Percentiles rank a stretch among this genome's conserved stretches.
phyloP scores from a whole-genome alignment of 1,284 basidiomycete genomes.

The Cutaneotrichosporon cavernicola region DNA sequence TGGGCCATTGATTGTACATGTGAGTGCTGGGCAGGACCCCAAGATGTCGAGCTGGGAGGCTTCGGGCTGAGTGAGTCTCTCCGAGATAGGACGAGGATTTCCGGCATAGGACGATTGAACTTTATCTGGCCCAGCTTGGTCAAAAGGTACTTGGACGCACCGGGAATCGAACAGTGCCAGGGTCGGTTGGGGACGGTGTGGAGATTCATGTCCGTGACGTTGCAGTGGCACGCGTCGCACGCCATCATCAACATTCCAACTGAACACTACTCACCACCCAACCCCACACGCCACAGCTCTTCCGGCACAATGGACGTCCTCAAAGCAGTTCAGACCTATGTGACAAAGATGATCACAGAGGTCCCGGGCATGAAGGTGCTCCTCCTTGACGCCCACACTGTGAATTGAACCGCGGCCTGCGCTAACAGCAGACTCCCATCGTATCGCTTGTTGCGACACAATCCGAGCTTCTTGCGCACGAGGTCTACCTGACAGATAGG shows the following conservation, averaged over 20 bases:
- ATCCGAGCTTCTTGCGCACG: constrained; percentile 87
- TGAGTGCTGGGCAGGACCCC: no score
- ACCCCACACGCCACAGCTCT: background rate
- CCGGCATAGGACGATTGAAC: no score
- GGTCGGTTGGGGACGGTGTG: background rate
- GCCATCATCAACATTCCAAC: background rate
- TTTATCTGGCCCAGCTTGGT: background rate
- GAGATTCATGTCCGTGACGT: constrained; percentile 9
- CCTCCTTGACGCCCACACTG: constrained; percentile 92
- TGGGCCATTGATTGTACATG: no score
- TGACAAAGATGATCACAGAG: constrained; percentile 82
- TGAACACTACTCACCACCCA: background rate
- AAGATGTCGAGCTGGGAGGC: no score
- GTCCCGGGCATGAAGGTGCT: constrained; percentile 96
- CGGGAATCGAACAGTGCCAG: background rate
- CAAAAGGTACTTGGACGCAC: background rate
- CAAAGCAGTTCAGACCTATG: constrained; percentile 92
- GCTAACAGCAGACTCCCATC: constrained; percentile 76
- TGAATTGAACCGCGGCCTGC: constrained; percentile 51
- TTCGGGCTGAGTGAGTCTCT: background rate
- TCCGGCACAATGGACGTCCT: constrained; percentile 76
- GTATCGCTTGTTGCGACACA: constrained; percentile 94
- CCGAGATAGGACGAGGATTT: background rate
- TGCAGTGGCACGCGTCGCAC: background rate
- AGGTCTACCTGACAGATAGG: constrained; percentile 96